Evolutionary conservation across 441 rosid genomes (phyloP).

Genomic region (Hypseocharis bilobata): DNA sequence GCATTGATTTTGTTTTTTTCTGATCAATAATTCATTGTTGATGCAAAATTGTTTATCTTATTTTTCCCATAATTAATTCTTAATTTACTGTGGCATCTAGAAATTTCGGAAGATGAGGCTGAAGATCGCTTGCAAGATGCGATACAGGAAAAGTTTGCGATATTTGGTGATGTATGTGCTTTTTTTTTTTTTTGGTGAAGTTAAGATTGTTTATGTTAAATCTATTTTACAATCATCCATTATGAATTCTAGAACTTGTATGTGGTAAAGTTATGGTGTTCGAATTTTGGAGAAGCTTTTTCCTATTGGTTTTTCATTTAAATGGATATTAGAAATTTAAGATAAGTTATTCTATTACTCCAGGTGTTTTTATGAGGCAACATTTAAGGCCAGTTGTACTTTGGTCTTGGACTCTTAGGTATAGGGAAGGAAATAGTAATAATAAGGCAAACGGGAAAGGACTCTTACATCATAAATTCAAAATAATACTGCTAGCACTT

Average conservation of each 20-base stretch:
- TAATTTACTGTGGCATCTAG: constrained; percentile 38
- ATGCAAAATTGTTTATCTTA: constrained; percentile 1
- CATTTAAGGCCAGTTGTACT: neutral
- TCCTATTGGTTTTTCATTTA: neutral
- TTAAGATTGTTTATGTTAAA: constrained; percentile 8
- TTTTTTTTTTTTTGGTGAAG: constrained; percentile 13
- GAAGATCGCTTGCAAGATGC: constrained; percentile 92
- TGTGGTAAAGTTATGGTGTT: neutral
- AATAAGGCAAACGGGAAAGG: neutral
- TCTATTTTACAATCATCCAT: neutral
- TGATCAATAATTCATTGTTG: neutral
- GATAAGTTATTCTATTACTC: neutral
- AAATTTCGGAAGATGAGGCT: constrained; percentile 95
- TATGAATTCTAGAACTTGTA: neutral
- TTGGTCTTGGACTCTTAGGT: neutral
- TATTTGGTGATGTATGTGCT: constrained; percentile 84
- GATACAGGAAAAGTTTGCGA: constrained; percentile 90
- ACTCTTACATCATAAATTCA: no score
- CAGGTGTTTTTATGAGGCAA: neutral
- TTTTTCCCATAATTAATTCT: constrained; percentile 15
- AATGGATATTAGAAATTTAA: neutral
- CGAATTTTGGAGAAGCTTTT: neutral
- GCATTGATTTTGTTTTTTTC: neutral
- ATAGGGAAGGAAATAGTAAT: neutral
- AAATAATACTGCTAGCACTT: no score